Conservation (phyloP, 1,139 yeast genomes). For the Suhomyces taliae region DNA sequence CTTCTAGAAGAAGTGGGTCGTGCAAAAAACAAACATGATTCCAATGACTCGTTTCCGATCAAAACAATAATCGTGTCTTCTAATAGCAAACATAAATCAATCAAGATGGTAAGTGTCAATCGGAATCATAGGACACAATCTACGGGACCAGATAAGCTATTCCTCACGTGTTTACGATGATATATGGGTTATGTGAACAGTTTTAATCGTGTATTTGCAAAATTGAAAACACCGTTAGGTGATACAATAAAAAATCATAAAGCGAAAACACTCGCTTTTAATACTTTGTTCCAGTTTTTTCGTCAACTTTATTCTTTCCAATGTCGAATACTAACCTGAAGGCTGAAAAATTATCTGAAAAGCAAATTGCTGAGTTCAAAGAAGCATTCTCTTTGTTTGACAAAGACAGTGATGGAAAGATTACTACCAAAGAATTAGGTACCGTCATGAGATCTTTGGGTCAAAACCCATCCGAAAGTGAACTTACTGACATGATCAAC, state of each 20-base stretch:
- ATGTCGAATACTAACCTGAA: constrained; percentile 17
- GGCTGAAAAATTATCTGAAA: constrained; percentile 91
- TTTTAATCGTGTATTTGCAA: neutral
- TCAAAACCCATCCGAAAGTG: constrained; percentile 94
- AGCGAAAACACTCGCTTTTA: neutral
- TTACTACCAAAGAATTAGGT: constrained; percentile 93
- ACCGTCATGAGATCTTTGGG: constrained; percentile 98
- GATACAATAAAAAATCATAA: constrained; percentile 1
- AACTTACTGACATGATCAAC: constrained; percentile 92
- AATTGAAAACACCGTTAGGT: constrained; percentile 3
- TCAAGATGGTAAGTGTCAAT: constrained; percentile 7
- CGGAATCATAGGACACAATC: neutral
- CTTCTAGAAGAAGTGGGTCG: constrained; percentile 1
- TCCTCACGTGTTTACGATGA: neutral
- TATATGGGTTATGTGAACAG: neutral
- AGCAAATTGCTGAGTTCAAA: constrained; percentile 94
- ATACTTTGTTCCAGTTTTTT: neutral
- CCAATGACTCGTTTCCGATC: constrained; percentile 3
- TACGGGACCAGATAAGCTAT: neutral
- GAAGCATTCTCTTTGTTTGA: constrained; percentile 97
- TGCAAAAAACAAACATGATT: constrained; percentile 1
- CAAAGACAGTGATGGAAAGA: constrained; percentile 93
- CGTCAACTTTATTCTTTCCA: neutral
- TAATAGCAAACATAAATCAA: neutral
- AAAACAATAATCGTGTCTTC: constrained; percentile 7